These are phyloP conservation scores for Juncus inflexus DNA, from an alignment of 176 grass and related monocot species.

Conservation along the genomic window DNA sequence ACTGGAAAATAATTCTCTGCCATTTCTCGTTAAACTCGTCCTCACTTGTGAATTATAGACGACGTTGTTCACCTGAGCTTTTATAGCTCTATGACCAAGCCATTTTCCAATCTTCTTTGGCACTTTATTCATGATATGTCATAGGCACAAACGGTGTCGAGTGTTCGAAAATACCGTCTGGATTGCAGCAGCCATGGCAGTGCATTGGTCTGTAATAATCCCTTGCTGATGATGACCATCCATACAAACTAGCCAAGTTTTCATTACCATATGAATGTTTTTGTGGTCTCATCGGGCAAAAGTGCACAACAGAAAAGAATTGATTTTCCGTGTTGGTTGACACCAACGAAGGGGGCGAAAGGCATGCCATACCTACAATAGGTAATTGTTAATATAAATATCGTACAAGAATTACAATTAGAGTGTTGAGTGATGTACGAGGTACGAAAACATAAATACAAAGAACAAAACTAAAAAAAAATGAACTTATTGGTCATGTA, in stretches of 20 bases:
- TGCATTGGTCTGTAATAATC: conserved; percentile 73
- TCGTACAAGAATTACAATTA: too few relatives aligned
- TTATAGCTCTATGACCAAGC: too few relatives aligned
- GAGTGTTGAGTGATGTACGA: too few relatives aligned
- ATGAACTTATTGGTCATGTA: too few relatives aligned
- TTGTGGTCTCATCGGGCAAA: conserved; percentile 68
- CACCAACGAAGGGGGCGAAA: conserved; percentile 74
- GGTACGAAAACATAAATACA: too few relatives aligned
- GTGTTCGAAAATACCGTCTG: conserved; percentile 64
- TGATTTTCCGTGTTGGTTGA: conserved; percentile 85
- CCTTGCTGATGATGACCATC: conserved; percentile 67
- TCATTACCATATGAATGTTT: conserved; percentile 85
- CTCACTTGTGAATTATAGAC: too few relatives aligned
- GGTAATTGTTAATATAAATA: too few relatives aligned
- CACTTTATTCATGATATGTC: conserved; percentile 59
- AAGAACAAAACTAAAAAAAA: too few relatives aligned
- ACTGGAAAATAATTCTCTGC: too few relatives aligned
- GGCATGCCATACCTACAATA: conserved; percentile 49
- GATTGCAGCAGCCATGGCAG: conserved; percentile 60
- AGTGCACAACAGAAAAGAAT: conserved; percentile 73
- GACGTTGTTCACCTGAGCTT: too few relatives aligned
- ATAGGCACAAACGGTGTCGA: conserved; percentile 72
- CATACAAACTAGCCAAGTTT: conserved; percentile 93
- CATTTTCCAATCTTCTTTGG: too few relatives aligned
- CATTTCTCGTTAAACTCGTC: too few relatives aligned